Conservation (phyloP, 164 flowering plant species). For the Vitis cinerea region DNA sequence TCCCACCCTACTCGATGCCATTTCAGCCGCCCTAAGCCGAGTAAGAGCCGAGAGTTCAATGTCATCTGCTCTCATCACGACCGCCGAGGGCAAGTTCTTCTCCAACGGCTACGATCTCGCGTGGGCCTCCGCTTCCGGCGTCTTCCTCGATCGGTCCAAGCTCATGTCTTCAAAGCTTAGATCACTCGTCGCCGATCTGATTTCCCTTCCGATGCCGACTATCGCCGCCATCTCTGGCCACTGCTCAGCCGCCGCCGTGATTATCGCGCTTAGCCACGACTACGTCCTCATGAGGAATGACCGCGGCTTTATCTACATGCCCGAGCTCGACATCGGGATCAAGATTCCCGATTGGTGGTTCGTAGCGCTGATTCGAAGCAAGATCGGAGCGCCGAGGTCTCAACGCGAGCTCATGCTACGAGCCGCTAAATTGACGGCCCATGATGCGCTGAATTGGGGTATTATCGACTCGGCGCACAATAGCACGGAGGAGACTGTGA, state of each 20-base stretch:
- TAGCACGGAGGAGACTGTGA: conserved; percentile 50
- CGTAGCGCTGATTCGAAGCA: conserved; percentile 35
- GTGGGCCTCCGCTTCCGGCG: conserved; percentile 45
- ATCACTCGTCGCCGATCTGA: conserved; percentile 42
- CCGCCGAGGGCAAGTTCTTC: conserved; percentile 77
- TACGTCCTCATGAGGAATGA: conserved; percentile 73
- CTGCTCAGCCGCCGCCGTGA: conserved; percentile 78
- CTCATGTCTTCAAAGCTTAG: conserved; percentile 31
- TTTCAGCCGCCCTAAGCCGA: conserved; percentile 33
- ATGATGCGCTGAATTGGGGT: conserved; percentile 45
- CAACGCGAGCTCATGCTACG: conserved; percentile 42
- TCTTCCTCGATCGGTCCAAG: conserved; percentile 16
- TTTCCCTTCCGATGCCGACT: conserved; percentile 82
- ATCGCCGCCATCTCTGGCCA: conserved; percentile 86
- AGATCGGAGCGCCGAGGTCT: conserved; percentile 35
- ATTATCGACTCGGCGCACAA: conserved; percentile 51
- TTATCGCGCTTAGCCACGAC: conserved; percentile 73
- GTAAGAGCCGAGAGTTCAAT: conserved; percentile 21
- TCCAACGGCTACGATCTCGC: conserved; percentile 81
- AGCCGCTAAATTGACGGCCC: conserved; percentile 60
- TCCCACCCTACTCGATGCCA: conserved; percentile 40
- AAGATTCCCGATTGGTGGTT: conserved; percentile 36
- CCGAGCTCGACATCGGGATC: conserved; percentile 70
- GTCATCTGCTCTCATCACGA: conserved; percentile 60
- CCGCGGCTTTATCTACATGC: conserved; percentile 76